phyloP scores from a whole-genome alignment of 164 flowering plant genomes.

The Vitis rupestris region DNA sequence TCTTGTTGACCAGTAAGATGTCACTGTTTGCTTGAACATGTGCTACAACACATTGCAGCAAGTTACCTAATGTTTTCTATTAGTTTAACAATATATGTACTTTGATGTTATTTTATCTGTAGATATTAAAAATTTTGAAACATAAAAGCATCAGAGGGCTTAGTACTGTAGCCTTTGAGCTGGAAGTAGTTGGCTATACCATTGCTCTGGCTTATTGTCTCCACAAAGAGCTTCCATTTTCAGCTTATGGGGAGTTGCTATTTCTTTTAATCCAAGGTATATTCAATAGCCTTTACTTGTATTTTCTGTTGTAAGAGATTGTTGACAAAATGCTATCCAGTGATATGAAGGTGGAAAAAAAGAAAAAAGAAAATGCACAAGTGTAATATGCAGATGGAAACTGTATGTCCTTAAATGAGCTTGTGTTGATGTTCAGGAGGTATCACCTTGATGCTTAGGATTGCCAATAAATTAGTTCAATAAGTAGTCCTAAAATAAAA shows the following conservation, averaged over 20 bases:
- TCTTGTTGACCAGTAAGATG: too few species aligned
- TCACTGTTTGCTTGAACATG: background rate
- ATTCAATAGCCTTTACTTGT: background rate
- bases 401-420: too few species aligned
- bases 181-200: slow-evolving; percentile 92
- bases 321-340: background rate
- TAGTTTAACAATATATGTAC: background rate
- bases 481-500: too few species aligned
- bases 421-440: too few species aligned
- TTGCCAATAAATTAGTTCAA: too few species aligned
- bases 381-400: too few species aligned
- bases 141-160: slow-evolving; percentile 85
- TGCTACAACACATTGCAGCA: background rate
- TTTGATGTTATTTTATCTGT: slow-evolving; percentile 19
- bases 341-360: background rate
- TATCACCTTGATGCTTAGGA: too few species aligned
- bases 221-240: slow-evolving; percentile 89
- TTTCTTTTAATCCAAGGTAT: slow-evolving; percentile 88
- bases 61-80: background rate
- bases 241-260: slow-evolving; percentile 89
- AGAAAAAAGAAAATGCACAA: background rate
- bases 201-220: slow-evolving; percentile 91
- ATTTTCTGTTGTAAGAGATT: background rate
- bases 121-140: slow-evolving; percentile 84
- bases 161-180: slow-evolving; percentile 79